Percentiles rank a stretch among this genome's conserved stretches.
phyloP scores from a whole-genome alignment of 768 basidiomycete species.

The Mycena leptocephala region DNA sequence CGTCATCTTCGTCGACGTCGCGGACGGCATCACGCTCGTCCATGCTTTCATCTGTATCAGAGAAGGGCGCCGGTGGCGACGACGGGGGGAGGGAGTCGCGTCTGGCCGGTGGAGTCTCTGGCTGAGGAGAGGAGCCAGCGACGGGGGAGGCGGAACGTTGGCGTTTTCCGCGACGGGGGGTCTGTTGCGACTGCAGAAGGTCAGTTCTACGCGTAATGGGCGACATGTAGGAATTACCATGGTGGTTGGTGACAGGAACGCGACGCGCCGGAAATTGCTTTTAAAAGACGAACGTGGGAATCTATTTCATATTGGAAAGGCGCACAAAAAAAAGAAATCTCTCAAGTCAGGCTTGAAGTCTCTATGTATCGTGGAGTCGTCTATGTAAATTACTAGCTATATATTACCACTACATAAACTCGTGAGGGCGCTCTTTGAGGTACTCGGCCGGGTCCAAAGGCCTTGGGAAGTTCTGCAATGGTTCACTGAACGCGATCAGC shows the following conservation, averaged over 20 bases:
- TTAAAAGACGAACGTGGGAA: no score
- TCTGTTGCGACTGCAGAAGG: constrained; percentile 50
- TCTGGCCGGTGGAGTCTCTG: constrained; percentile 63
- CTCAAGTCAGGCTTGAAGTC: no score
- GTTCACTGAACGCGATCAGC: constrained; percentile 56
- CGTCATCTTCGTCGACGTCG: constrained; percentile 77
- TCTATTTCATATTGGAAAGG: no score
- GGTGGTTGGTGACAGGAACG: constrained; percentile 21
- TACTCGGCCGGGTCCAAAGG: constrained; percentile 44
- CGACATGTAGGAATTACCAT: neutral
- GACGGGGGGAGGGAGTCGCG: constrained; percentile 89
- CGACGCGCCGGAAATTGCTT: constrained; percentile 7
- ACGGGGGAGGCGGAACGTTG: constrained; percentile 71
- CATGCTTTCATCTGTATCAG: constrained; percentile 88
- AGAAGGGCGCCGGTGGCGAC: constrained; percentile 87
- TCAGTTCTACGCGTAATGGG: constrained; percentile 34
- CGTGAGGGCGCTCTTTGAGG: constrained; percentile 24
- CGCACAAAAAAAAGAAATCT: no score
- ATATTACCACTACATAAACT: constrained; percentile 31
- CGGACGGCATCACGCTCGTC: constrained; percentile 79
- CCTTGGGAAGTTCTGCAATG: constrained; percentile 65
- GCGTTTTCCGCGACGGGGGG: constrained; percentile 75
- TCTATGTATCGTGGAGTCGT: no score
- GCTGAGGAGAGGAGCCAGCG: constrained; percentile 64
- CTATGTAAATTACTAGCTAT: neutral